A percentile compares a stretch with the other conserved stretches of the same genome.
Conservation (phyloP, 2,329 filamentous ascomycete species). For the Cladosporium cucumerinum region DNA sequence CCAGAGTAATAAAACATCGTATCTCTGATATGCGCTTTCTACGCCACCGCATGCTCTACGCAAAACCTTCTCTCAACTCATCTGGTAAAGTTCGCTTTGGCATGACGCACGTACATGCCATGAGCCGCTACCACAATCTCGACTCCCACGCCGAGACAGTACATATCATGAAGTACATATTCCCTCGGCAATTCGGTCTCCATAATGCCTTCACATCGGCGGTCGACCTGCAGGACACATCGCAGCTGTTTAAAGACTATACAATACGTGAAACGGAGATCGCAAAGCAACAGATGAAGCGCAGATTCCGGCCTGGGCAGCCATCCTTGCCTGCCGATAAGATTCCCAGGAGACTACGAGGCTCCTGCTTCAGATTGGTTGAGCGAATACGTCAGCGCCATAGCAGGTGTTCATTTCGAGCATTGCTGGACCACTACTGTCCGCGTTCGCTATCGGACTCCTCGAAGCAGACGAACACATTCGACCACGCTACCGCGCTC, state of each 20-base stretch:
- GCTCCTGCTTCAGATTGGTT: constrained; percentile 57
- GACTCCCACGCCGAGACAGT: constrained; percentile 54
- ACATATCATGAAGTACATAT: constrained; percentile 86
- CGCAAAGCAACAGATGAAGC: constrained; percentile 17
- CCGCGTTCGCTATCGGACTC: constrained; percentile 41
- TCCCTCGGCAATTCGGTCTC: constrained; percentile 82
- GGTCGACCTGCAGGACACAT: constrained; percentile 62
- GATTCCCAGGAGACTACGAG: constrained; percentile 56
- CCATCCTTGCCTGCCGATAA: not conserved
- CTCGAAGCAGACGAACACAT: constrained; percentile 41
- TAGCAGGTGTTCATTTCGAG: constrained; percentile 71
- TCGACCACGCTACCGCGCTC: constrained; percentile 64
- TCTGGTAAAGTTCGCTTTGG: constrained; percentile 68
- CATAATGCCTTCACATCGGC: constrained; percentile 86
- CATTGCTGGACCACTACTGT: constrained; percentile 78
- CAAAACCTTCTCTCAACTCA: constrained; percentile 66
- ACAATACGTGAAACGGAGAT: constrained; percentile 84
- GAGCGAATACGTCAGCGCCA: constrained; percentile 68
- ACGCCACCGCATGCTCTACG: constrained; percentile 82
- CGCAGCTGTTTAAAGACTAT: constrained; percentile 78
- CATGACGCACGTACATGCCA: constrained; percentile 74
- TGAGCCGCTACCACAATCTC: constrained; percentile 65
- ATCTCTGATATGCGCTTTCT: constrained; percentile 62
- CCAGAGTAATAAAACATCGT: constrained; percentile 7
- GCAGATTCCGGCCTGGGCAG: not conserved